phyloP scores from a whole-genome alignment of 164 flowering plant species.

The grape (Vitis vinifera) region DNA sequence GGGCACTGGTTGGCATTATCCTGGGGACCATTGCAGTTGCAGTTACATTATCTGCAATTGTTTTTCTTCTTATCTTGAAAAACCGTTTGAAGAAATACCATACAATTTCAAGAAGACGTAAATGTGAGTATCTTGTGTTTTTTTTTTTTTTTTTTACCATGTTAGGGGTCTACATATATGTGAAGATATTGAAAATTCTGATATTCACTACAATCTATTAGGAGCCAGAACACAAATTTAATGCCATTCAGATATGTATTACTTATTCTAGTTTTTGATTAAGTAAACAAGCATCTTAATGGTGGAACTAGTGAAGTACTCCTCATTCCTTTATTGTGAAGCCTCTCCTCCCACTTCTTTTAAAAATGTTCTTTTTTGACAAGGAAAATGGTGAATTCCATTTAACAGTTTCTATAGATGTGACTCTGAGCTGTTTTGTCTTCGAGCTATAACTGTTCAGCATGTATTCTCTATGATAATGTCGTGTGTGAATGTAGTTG shows the following conservation, averaged over 20 bases:
- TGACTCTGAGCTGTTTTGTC: not conserved
- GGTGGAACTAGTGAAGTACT: not conserved
- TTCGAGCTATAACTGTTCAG: not conserved
- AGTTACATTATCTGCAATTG: slow-evolving; percentile 47
- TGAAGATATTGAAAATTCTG: too few species aligned
- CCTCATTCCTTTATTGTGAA: not conserved
- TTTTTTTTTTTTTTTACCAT: too few species aligned
- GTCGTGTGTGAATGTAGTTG: not conserved
- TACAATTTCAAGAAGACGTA: slow-evolving; percentile 38
- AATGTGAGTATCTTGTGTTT: slow-evolving; percentile 38
- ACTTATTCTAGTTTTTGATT: not conserved
- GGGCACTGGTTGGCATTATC: slow-evolving; percentile 55
- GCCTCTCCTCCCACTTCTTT: not conserved
- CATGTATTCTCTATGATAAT: not conserved
- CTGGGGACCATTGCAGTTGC: slow-evolving; percentile 57
- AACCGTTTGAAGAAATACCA: slow-evolving; percentile 21
- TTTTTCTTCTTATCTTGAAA: slow-evolving; percentile 48
- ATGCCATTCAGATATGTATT: not conserved
- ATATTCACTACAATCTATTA: too few species aligned
- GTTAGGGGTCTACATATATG: not conserved
- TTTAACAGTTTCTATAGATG: not conserved
- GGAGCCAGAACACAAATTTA: not conserved
- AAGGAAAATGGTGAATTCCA: not conserved
- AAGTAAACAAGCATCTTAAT: not conserved
- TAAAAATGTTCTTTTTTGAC: not conserved